These are phyloP conservation scores for Ogataea parapolymorpha DNA, from an alignment of 805 yeast species.

Conservation along the genomic window DNA sequence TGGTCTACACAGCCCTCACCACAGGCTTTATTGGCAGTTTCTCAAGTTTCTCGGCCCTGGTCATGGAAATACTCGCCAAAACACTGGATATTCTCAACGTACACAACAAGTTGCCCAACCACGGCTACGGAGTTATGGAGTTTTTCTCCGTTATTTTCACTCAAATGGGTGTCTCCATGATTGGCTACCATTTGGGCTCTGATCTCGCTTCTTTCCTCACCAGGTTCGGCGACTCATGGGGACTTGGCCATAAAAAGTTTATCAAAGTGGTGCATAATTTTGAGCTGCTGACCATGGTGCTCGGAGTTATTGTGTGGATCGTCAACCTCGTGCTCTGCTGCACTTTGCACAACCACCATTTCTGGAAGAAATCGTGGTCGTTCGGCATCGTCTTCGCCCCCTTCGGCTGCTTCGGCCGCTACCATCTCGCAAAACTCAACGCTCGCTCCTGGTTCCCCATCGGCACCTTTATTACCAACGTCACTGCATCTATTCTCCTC, in stretches of 20 bases:
- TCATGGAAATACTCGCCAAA: slow-evolving; percentile 50
- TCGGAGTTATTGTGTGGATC: slow-evolving; percentile 32
- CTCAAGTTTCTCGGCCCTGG: slow-evolving; percentile 71
- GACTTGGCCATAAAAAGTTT: background rate
- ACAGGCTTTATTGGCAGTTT: slow-evolving; percentile 83
- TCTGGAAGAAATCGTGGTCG: slow-evolving; percentile 67
- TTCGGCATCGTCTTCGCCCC: slow-evolving; percentile 67
- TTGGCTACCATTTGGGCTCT: slow-evolving; percentile 58
- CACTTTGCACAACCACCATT: slow-evolving; percentile 28
- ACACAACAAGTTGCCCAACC: slow-evolving; percentile 41
- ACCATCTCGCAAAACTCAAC: slow-evolving; percentile 51
- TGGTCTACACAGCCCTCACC: slow-evolving; percentile 57
- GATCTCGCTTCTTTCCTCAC: slow-evolving; percentile 40
- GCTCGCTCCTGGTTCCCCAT: slow-evolving; percentile 45
- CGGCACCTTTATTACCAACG: slow-evolving; percentile 45
- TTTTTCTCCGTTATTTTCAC: slow-evolving; percentile 59
- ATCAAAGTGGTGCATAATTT: slow-evolving; percentile 6
- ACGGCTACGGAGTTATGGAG: slow-evolving; percentile 79
- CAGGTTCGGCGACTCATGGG: slow-evolving; percentile 9
- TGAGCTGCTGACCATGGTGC: slow-evolving; percentile 13
- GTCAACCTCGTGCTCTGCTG: slow-evolving; percentile 43
- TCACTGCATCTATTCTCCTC: slow-evolving; percentile 22
- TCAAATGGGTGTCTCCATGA: slow-evolving; percentile 58
- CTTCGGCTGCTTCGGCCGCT: slow-evolving; percentile 62
- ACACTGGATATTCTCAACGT: slow-evolving; percentile 40